These are phyloP conservation scores for Botryotinia calthae DNA, from an alignment of 2,329 filamentous ascomycete genomes.

Conservation along the genomic window DNA sequence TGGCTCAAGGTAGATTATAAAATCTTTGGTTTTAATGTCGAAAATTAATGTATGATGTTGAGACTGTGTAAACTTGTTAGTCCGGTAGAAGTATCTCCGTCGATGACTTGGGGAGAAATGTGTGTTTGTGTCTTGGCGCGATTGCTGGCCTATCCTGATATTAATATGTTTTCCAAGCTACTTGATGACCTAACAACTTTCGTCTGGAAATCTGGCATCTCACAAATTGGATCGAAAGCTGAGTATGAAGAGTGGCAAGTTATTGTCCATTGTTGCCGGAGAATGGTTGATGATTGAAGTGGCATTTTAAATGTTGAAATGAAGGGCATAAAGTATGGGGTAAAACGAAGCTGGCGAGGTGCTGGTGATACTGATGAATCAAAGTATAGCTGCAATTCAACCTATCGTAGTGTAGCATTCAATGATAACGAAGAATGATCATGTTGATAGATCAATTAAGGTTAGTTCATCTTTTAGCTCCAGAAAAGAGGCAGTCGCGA, in stretches of 20 bases:
- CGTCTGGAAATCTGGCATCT: background rate
- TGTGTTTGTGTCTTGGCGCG: background rate
- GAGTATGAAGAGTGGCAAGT: background rate
- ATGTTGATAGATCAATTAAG: background rate
- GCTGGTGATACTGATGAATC: background rate
- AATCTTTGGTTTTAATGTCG: slow-evolving; percentile 11
- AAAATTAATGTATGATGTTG: slow-evolving; percentile 2
- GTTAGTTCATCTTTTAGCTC: too few relatives aligned
- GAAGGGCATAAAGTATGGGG: background rate
- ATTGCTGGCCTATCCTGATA: background rate
- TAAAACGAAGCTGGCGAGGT: background rate
- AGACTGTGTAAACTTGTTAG: background rate
- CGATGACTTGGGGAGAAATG: background rate
- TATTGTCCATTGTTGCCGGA: background rate
- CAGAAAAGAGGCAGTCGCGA: background rate
- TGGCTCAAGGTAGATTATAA: slow-evolving; percentile 10
- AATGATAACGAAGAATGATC: background rate
- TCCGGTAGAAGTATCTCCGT: slow-evolving; percentile 2
- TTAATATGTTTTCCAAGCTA: background rate
- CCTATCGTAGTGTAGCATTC: too few relatives aligned
- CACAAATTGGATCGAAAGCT: background rate
- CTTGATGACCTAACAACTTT: background rate
- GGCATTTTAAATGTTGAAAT: background rate
- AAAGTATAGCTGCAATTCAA: background rate
- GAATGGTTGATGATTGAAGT: background rate